phyloP scores from a whole-genome alignment of 257 asterid genomes.

The Ehretia macrophylla region DNA sequence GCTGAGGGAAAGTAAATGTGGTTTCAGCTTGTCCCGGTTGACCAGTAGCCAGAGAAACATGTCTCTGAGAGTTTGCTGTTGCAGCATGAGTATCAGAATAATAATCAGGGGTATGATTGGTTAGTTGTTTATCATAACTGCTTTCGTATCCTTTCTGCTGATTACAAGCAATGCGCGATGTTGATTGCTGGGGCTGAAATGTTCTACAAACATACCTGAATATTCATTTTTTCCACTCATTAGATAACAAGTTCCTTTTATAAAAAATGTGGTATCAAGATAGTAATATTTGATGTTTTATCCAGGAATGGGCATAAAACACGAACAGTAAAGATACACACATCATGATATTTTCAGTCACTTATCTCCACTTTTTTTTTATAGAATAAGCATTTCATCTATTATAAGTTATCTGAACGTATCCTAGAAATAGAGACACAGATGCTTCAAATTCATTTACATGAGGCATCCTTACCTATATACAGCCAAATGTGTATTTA shows the following conservation, averaged over 20 bases:
- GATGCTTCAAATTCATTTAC: too few relatives aligned
- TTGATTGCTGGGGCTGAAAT: constrained; percentile 32
- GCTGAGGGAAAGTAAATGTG: constrained; percentile 29
- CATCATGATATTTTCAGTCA: too few relatives aligned
- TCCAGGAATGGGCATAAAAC: background rate
- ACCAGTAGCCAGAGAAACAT: constrained; percentile 15
- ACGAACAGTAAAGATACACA: too few relatives aligned
- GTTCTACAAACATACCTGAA: constrained; percentile 70
- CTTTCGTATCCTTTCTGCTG: constrained; percentile 41
- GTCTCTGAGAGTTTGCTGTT: constrained; percentile 31
- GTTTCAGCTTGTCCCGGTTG: constrained; percentile 43
- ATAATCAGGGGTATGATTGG: constrained; percentile 39
- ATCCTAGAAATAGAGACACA: too few relatives aligned
- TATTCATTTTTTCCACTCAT: background rate
- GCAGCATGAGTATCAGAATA: constrained; percentile 41
- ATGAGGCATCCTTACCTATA: too few relatives aligned
- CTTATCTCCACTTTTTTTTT: too few relatives aligned
- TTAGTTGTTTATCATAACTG: constrained; percentile 33
- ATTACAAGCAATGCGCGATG: constrained; percentile 38
- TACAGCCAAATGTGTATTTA: too few relatives aligned
- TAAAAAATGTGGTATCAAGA: background rate
- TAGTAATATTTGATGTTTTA: too few relatives aligned
- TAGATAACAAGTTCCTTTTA: background rate
- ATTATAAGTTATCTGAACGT: too few relatives aligned
- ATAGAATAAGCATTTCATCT: too few relatives aligned